Evolutionary conservation across 2,329 filamentous ascomycete species (phyloP).

Genomic region (Aulographum hederae): DNA sequence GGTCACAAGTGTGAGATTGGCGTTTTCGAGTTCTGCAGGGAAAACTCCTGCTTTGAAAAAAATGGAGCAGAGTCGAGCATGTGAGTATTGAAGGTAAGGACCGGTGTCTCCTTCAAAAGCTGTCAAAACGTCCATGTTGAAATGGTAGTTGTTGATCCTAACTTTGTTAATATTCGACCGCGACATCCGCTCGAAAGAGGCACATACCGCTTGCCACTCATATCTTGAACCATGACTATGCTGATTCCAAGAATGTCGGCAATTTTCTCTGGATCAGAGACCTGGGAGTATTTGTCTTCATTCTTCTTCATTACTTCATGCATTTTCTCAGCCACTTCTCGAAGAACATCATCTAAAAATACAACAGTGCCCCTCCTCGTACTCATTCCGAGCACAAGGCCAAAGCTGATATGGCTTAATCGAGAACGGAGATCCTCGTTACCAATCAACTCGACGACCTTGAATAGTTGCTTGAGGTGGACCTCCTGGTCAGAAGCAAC

Average conservation of each 20-base stretch:
- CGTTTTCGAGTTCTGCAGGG: conserved; percentile 8
- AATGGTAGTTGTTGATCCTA: conserved; percentile 10
- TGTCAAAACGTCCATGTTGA: conserved; percentile 11
- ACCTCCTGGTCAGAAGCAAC: conserved; percentile 55
- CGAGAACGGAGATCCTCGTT: no score
- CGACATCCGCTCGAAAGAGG: no score
- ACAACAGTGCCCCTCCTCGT: conserved; percentile 42
- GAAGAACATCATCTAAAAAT: conserved; percentile 52
- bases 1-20: conserved; percentile 10
- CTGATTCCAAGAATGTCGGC: conserved; percentile 9
- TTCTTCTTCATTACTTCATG: conserved; percentile 7
- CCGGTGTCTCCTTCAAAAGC: conserved; percentile 14
- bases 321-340: conserved; percentile 14
- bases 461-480: conserved; percentile 58
- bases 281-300: conserved; percentile 8
- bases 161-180: no score
- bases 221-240: conserved; percentile 13
- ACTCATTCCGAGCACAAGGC: conserved; percentile 35
- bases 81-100: conserved; percentile 14
- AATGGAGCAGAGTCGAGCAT: conserved; percentile 9
- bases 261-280: conserved; percentile 8
- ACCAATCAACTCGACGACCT: conserved; percentile 58
- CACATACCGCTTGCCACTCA: conserved; percentile 11
- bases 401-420: no score
- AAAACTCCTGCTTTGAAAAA: conserved; percentile 8